Conservation (phyloP, 345 rosid species). For the Camelina laxa region DNA sequence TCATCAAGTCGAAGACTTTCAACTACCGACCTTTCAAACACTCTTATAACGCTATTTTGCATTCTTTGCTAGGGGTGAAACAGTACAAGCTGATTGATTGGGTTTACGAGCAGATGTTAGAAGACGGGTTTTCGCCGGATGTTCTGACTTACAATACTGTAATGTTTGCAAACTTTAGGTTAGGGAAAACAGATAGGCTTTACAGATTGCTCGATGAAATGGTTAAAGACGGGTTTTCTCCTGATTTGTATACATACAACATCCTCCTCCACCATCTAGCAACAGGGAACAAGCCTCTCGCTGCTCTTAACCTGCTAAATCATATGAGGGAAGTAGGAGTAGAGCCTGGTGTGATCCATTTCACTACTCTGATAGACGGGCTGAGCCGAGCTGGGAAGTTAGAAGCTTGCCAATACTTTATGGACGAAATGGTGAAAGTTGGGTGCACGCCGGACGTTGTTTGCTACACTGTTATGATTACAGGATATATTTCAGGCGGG, state of each 20-base stretch:
- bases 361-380: constrained; percentile 86
- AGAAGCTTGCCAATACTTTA: constrained; percentile 80
- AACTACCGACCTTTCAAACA: constrained; percentile 79
- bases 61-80: constrained; percentile 54
- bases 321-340: constrained; percentile 79
- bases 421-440: constrained; percentile 70
- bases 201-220: constrained; percentile 76
- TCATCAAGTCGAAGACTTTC: constrained; percentile 76
- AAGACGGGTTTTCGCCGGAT: constrained; percentile 66
- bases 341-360: constrained; percentile 72
- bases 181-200: constrained; percentile 71
- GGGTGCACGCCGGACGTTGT: constrained; percentile 82
- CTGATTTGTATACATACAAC: constrained; percentile 84
- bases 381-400: constrained; percentile 88
- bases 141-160: constrained; percentile 70
- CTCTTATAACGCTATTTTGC: constrained; percentile 78
- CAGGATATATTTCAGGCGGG: constrained; percentile 69
- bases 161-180: constrained; percentile 73
- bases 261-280: constrained; percentile 83
- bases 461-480: constrained; percentile 84
- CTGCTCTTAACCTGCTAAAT: constrained; percentile 72
- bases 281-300: constrained; percentile 76
- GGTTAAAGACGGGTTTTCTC: constrained; percentile 65
- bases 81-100: constrained; percentile 88
- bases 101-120: constrained; percentile 80